phyloP scores from a whole-genome alignment of 2,329 filamentous ascomycete species.

The Thelonectria discophora region DNA sequence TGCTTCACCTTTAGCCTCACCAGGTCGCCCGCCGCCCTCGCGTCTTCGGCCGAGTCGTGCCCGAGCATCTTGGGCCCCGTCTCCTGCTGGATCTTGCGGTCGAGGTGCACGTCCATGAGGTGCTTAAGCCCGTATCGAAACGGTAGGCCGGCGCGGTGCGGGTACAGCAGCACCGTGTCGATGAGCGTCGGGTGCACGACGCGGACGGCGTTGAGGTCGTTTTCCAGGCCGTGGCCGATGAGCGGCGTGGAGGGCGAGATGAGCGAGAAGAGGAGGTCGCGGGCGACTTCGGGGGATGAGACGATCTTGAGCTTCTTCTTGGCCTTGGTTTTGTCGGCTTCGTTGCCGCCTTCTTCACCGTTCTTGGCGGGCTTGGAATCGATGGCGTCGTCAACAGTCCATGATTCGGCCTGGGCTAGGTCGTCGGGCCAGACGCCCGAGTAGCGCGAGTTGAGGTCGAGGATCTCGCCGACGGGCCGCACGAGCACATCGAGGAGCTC shows the following conservation, averaged over 20 bases:
- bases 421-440: constrained; percentile 87
- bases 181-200: constrained; percentile 86
- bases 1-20: constrained; percentile 75
- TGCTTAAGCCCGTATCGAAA: constrained; percentile 79
- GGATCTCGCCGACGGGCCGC: constrained; percentile 79
- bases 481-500: constrained; percentile 86
- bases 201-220: constrained; percentile 87
- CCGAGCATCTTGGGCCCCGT: constrained; percentile 62
- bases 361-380: constrained; percentile 39
- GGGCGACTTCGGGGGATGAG: constrained; percentile 76
- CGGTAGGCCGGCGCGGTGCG: constrained; percentile 80
- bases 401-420: constrained; percentile 73
- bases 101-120: constrained; percentile 75
- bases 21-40: constrained; percentile 86
- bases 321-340: constrained; percentile 42
- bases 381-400: constrained; percentile 42
- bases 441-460: constrained; percentile 92
- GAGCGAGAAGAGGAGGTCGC: constrained; percentile 78
- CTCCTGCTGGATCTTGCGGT: constrained; percentile 81
- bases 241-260: constrained; percentile 82
- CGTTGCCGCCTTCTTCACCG: constrained; percentile 37
- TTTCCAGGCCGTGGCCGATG: constrained; percentile 93
- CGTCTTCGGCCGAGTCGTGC: constrained; percentile 94
- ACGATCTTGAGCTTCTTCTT: constrained; percentile 73
- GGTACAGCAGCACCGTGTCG: constrained; percentile 86